These are phyloP conservation scores for Amylocarpus encephaloides DNA, from an alignment of 2,329 filamentous ascomycete species.

Conservation along the genomic window DNA sequence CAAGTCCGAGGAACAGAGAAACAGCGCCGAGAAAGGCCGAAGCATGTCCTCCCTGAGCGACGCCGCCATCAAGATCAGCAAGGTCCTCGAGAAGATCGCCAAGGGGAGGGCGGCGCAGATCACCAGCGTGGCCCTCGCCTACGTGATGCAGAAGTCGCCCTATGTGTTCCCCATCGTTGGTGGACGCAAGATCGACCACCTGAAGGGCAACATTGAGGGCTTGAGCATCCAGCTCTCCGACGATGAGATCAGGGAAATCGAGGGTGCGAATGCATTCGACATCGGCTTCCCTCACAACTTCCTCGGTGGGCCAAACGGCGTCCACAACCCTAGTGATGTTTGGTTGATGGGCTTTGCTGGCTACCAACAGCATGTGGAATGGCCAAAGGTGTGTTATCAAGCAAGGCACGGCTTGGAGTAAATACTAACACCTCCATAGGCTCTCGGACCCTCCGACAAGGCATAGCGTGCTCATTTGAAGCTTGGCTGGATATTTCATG, in stretches of 20 bases:
- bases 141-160: slow-evolving; percentile 65
- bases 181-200: slow-evolving; percentile 61
- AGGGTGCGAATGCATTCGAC: slow-evolving; percentile 55
- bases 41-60: slow-evolving; percentile 36
- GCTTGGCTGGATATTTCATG: no score
- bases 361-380: slow-evolving; percentile 44
- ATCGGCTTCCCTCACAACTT: slow-evolving; percentile 62
- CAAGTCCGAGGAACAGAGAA: slow-evolving; percentile 41
- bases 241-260: slow-evolving; percentile 61
- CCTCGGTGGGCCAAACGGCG: slow-evolving; percentile 39
- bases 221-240: slow-evolving; percentile 52
- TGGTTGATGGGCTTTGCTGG: slow-evolving; percentile 36
- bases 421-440: no score
- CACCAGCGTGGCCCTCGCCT: slow-evolving; percentile 62
- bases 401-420: no score
- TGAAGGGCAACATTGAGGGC: slow-evolving; percentile 64
- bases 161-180: slow-evolving; percentile 71
- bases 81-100: slow-evolving; percentile 53
- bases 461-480: no score
- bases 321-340: slow-evolving; percentile 31
- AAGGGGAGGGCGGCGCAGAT: slow-evolving; percentile 49
- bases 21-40: slow-evolving; percentile 36
- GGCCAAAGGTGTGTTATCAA: slow-evolving; percentile 19
- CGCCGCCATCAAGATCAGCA: slow-evolving; percentile 45
- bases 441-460: no score